Evolutionary conservation across 768 basidiomycete genomes (phyloP), one percentile per base, ranked within the genome.

Genomic region (Boletellus sp.): DNA sequence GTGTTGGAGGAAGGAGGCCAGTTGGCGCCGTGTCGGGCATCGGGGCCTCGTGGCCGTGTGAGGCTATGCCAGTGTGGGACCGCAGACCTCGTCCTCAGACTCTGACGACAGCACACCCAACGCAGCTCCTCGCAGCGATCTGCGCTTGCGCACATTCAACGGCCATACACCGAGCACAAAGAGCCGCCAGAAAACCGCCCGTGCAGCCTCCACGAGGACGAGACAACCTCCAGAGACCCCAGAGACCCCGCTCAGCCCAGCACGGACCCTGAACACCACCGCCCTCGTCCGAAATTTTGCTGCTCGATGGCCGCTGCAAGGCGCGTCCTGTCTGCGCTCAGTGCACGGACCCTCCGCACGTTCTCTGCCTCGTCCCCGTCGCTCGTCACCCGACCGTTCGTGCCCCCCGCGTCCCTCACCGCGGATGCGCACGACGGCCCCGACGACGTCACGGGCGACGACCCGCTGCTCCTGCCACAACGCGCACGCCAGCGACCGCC

Each of bases 401-500:
- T 65, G 2, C 64, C 64, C 0, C 64, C 61, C 2, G 59, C 62
- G 17, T 65, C 63, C n/a, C 56, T 64, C 31, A 17, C 37, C 17
- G 45, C 32, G 8, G 26, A 19, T 6, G n/a, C 33, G 8, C 22
- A 12, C 22, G 26, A 40, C 38, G 6, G 22, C 24, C 23, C 9
- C 9, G 13, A 34, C 24, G 17, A 35, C 17, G 51, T 39, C 48
- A 20, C 33, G 28, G 35, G 53, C 48, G 10, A 48, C 11, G 46
- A 61, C 39, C 24, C 47, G 36, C 41, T 39, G 16, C 34, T 23
- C 33, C 34, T 48, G 2, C 10, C 53, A 22, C 53, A 51, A n/a
- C 57, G 26, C 32, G 12, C 24, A 6, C 58, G 46, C 12, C 61
- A 57, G 13, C 61, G 58, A 49, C 90, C 90, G 0, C 68, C 75